A percentile compares a stretch with the other conserved stretches of the same genome.
Conservation (phyloP, 2,329 filamentous ascomycete species). For the Cytospora piceae region DNA sequence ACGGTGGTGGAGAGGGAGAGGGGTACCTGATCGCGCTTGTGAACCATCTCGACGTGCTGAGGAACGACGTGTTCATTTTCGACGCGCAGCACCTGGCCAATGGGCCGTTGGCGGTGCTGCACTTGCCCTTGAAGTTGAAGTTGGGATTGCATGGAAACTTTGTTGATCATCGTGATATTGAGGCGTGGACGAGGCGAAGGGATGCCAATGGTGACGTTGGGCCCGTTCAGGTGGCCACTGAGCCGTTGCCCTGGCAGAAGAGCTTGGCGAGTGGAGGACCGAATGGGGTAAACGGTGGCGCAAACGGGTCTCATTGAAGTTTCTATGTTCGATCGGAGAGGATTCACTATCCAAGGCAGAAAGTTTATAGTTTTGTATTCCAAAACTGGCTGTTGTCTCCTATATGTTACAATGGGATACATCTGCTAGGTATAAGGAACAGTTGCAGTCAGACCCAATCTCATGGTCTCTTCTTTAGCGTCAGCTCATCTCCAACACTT, state of each 20-base stretch:
- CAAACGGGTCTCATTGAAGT: background rate
- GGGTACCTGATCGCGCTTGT: constrained; percentile 53
- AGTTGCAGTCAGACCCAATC: background rate
- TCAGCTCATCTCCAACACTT: constrained; percentile 44
- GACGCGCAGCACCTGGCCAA: constrained; percentile 44
- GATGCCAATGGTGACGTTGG: constrained; percentile 43
- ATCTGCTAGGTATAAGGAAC: background rate
- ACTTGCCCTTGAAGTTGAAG: constrained; percentile 46
- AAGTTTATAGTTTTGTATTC: background rate
- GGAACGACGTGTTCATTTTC: constrained; percentile 50
- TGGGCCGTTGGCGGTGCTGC: constrained; percentile 46
- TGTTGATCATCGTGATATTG: constrained; percentile 47
- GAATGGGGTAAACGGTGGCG: constrained; percentile 13
- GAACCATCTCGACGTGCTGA: constrained; percentile 49
- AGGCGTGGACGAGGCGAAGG: constrained; percentile 45
- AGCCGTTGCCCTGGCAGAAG: constrained; percentile 46
- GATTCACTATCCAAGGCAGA: background rate
- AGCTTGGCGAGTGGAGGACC: constrained; percentile 5
- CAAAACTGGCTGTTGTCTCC: background rate
- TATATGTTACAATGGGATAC: background rate
- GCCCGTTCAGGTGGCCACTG: constrained; percentile 41
- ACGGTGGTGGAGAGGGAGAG: constrained; percentile 49
- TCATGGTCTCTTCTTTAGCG: constrained; percentile 27
- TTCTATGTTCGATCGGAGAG: too few relatives aligned
- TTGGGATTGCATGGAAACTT: constrained; percentile 50